These are phyloP conservation scores for Mycosarcoma maydis DNA, from an alignment of 1,284 basidiomycete genomes.

Conservation along the genomic window DNA sequence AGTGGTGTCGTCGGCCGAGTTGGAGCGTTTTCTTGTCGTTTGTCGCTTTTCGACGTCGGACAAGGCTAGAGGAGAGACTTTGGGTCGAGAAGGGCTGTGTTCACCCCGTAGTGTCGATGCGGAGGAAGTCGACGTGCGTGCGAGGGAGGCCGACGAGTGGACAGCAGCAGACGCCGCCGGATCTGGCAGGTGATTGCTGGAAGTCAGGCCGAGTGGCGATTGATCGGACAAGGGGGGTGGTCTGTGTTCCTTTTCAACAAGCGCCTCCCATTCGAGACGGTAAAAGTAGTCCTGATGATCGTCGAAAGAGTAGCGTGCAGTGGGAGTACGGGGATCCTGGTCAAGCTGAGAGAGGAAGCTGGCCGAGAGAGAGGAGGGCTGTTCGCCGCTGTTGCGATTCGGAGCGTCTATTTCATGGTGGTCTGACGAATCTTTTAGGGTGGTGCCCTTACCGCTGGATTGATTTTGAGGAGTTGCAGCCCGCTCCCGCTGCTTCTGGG, in stretches of 20 bases:
- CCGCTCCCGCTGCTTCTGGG: not conserved
- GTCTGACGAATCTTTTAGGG: constrained; percentile 3
- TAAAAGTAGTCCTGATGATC: constrained; percentile 46
- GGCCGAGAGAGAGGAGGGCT: constrained; percentile 20
- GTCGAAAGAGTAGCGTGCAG: constrained; percentile 40
- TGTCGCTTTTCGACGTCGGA: not conserved
- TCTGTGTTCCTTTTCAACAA: constrained; percentile 9
- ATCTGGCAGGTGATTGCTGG: not conserved
- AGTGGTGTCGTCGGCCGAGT: constrained; percentile 27
- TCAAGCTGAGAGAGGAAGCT: constrained; percentile 31
- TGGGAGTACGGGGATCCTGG: constrained; percentile 18
- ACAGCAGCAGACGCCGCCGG: not conserved
- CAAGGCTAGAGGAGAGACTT: not conserved
- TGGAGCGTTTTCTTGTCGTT: constrained; percentile 19
- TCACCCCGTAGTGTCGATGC: constrained; percentile 7
- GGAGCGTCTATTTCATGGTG: not conserved
- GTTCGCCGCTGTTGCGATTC: not conserved
- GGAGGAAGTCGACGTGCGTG: constrained; percentile 11
- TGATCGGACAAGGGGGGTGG: constrained; percentile 1
- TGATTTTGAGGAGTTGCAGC: not conserved
- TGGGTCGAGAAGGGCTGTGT: constrained; percentile 9
- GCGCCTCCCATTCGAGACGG: constrained; percentile 37
- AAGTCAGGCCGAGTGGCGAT: constrained; percentile 10
- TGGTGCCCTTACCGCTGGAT: not conserved
- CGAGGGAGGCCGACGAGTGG: constrained; percentile 2